Evolutionary conservation across 2,329 filamentous ascomycete species (phyloP).

Genomic region (Aspergillus ochraceoroseus): DNA sequence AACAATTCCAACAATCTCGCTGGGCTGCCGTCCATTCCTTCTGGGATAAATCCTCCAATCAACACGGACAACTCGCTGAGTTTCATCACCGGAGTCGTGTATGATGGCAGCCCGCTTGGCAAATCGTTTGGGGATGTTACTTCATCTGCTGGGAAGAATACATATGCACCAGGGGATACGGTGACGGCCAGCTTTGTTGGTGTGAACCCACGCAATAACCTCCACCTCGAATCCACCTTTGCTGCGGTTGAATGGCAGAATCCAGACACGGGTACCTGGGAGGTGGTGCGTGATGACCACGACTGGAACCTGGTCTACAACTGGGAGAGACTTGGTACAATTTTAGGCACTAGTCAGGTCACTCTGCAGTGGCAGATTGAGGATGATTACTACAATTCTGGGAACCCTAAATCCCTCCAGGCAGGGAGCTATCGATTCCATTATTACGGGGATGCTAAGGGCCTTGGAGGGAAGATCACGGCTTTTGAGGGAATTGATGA

Average conservation of each 20-base stretch:
- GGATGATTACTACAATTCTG: conserved; percentile 46
- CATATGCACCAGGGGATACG: conserved; percentile 57
- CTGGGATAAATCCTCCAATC: conserved; percentile 66
- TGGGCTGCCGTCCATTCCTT: conserved; percentile 42
- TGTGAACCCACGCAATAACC: conserved; percentile 85
- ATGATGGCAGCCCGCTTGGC: conserved; percentile 62
- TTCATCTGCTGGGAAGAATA: conserved; percentile 46
- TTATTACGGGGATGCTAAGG: conserved; percentile 83
- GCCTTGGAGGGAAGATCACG: conserved; percentile 55
- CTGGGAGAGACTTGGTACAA: conserved; percentile 67
- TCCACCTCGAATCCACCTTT: conserved; percentile 72
- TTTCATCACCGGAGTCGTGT: conserved; percentile 75
- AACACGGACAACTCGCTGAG: conserved; percentile 69
- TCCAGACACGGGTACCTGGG: conserved; percentile 53
- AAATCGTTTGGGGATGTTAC: conserved; percentile 66
- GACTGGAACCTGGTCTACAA: conserved; percentile 81
- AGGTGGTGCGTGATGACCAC: conserved; percentile 61
- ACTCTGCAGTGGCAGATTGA: conserved; percentile 75
- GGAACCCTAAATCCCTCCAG: conserved; percentile 32
- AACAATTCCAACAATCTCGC: conserved; percentile 41
- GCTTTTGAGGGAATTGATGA: conserved; percentile 65
- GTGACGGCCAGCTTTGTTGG: conserved; percentile 70
- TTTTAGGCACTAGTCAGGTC: conserved; percentile 73
- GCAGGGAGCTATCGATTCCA: conserved; percentile 68
- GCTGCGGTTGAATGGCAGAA: conserved; percentile 65